These are phyloP conservation scores for Hypoxylon sp. DNA, from an alignment of 2,329 filamentous ascomycete genomes.

Conservation along the genomic window DNA sequence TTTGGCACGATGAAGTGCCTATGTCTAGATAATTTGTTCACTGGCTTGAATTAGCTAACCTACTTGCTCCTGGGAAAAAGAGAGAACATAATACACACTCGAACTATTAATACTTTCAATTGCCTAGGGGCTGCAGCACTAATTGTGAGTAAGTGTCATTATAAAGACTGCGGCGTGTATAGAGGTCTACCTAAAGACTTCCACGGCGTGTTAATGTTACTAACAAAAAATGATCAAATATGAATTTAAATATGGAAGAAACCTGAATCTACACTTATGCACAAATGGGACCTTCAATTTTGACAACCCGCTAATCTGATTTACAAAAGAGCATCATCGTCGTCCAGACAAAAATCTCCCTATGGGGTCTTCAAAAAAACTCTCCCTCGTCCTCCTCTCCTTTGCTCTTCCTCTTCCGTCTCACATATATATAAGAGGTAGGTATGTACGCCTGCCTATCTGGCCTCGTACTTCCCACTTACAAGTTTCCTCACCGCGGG, in stretches of 20 bases:
- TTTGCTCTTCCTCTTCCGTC: conserved; percentile 34
- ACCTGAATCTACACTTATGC: conserved; percentile 33
- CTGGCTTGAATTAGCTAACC: not conserved
- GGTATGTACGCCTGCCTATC: conserved; percentile 29
- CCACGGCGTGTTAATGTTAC: not conserved
- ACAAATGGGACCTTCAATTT: conserved; percentile 47
- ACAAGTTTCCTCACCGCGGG: conserved; percentile 77
- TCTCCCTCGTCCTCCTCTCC: not conserved
- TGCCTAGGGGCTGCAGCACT: not conserved
- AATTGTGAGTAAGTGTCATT: not conserved
- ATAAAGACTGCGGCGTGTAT: not conserved
- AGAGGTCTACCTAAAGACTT: not conserved
- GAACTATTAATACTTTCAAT: not conserved
- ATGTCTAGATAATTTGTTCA: conserved; percentile 6
- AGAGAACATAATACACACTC: conserved; percentile 1
- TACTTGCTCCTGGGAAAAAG: conserved; percentile 4
- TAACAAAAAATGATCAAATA: conserved; percentile 17
- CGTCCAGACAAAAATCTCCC: conserved; percentile 39
- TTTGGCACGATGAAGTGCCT: conserved; percentile 4
- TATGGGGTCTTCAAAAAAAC: conserved; percentile 20
- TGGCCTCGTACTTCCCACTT: conserved; percentile 81
- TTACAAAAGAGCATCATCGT: conserved; percentile 47
- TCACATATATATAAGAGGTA: conserved; percentile 1
- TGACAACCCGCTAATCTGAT: conserved; percentile 42
- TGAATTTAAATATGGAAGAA: conserved; percentile 11